phyloP scores from a whole-genome alignment of 768 basidiomycete genomes.

The Pisolithus sp. region DNA sequence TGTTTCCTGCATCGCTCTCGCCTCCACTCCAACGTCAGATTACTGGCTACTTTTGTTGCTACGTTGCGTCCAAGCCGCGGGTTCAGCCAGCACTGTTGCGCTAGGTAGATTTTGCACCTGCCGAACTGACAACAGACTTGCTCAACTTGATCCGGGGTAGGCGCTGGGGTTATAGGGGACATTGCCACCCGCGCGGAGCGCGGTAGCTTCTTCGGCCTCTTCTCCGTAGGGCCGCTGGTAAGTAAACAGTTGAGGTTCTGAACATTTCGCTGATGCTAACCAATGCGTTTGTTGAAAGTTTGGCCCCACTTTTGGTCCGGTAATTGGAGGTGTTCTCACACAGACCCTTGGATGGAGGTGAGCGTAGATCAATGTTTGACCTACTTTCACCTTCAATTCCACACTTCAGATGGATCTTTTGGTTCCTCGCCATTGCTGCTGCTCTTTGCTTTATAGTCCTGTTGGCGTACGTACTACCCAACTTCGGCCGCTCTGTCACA shows the following conservation, averaged over 20 bases:
- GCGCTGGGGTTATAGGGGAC: conserved; percentile 74
- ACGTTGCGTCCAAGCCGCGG: conserved; percentile 74
- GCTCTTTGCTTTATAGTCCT: conserved; percentile 41
- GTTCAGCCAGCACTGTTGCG: conserved; percentile 74
- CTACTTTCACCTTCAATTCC: no score
- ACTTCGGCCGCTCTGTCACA: conserved; percentile 14
- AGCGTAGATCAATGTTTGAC: neutral
- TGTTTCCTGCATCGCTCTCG: conserved; percentile 58
- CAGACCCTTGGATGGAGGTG: conserved; percentile 61
- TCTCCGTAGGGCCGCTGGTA: conserved; percentile 60
- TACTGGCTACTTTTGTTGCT: conserved; percentile 79
- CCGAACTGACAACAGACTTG: neutral
- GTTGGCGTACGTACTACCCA: conserved; percentile 33
- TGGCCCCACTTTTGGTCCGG: conserved; percentile 48
- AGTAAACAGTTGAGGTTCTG: neutral
- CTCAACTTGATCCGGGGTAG: conserved; percentile 24
- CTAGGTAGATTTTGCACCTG: conserved; percentile 39
- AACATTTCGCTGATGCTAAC: neutral
- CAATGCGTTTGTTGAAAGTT: conserved; percentile 26
- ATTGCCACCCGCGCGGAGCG: conserved; percentile 68
- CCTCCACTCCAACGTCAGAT: conserved; percentile 46
- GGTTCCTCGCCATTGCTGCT: conserved; percentile 51
- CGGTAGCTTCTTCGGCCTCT: conserved; percentile 68
- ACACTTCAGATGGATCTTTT: conserved; percentile 47
- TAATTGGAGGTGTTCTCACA: conserved; percentile 49